These are phyloP conservation scores for Diaporthe aspalathi DNA, from an alignment of 2,329 filamentous ascomycete genomes.

Conservation along the genomic window DNA sequence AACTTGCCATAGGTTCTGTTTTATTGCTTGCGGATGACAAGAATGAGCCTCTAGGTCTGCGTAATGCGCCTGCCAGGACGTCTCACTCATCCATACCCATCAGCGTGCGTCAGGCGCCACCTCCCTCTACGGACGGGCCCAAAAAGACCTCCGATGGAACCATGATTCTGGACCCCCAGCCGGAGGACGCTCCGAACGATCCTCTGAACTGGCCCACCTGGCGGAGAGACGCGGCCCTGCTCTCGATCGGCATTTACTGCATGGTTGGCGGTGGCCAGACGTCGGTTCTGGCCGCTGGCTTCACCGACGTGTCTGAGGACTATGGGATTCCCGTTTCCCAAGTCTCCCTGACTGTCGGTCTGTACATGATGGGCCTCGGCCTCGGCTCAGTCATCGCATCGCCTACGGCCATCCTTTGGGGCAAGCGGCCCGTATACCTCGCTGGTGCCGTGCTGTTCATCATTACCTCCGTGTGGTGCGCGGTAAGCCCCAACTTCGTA, in stretches of 20 bases:
- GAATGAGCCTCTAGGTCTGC: constrained; percentile 70
- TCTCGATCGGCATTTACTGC: constrained; percentile 91
- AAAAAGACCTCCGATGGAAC: constrained; percentile 83
- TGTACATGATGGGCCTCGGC: constrained; percentile 95
- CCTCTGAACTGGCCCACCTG: constrained; percentile 91
- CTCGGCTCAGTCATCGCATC: constrained; percentile 86
- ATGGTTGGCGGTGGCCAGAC: constrained; percentile 95
- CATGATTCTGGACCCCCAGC: constrained; percentile 91
- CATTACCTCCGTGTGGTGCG: constrained; percentile 83
- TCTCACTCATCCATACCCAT: constrained; percentile 68
- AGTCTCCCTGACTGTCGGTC: constrained; percentile 87
- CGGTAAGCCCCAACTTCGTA: constrained; percentile 80
- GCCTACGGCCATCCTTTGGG: constrained; percentile 90
- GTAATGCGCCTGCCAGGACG: constrained; percentile 66
- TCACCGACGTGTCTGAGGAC: constrained; percentile 78
- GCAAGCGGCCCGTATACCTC: constrained; percentile 92
- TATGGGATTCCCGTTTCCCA: constrained; percentile 74
- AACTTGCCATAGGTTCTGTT: constrained; percentile 62
- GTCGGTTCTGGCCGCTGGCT: constrained; percentile 88
- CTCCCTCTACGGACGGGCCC: constrained; percentile 49
- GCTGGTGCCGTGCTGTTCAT: constrained; percentile 82
- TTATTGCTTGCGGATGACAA: constrained; percentile 65
- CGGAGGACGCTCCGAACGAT: constrained; percentile 90
- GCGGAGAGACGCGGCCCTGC: constrained; percentile 81
- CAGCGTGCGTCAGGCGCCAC: constrained; percentile 51